Base-by-base conservation (phyloP, 768 basidiomycete genomes). In the Tremella mesenterica region DNA sequence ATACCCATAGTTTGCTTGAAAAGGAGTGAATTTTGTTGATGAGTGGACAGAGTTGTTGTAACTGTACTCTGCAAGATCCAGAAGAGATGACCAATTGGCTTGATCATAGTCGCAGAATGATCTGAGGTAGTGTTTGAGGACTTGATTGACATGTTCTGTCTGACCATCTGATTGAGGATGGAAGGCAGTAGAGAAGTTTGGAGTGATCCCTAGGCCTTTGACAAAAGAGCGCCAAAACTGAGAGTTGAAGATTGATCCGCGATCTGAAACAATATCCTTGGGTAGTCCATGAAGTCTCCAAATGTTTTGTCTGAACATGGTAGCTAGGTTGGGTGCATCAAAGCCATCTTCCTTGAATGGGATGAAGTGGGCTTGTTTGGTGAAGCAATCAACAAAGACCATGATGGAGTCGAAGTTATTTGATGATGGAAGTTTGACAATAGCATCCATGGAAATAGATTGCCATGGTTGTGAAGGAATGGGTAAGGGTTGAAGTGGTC, bases 131-230 rank as follows among this genome's bases (percentile, higher is more conserved):
- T 71, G 69, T 55, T 79, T 76, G 0, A 79, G 28, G 4, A 71
- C 62, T 52, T 77, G 76, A 52, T 79, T 77, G 10, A 73, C 57
- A 1, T 67, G 54, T 50, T 80, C 77, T 0, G 76, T 76, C 39
- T 77, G 75, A 0, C 78, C 76, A 50, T 78, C 74, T 1, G 73
- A 74, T 47, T 76, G 72, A 0, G 78, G 79, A 51, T 78, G 78
- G 46, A 74, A 79, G 1, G 77, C 78, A 0, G 78, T 79, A 5
- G 71, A 73, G 0, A 74, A 56, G 29, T 50, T 50, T 29, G 28
- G 26, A n/a, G 21, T 71, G 49, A 10, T 8, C 14, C 26, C 13
- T 48, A 48, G 27, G 7, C 26, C 26, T 18, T 43, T 30, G 41
- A 69, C 48, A 34, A 34, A 18, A n/a, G 48, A 48, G 16, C 28